These are phyloP conservation scores for Fusarium penzigii DNA, from an alignment of 2,329 filamentous ascomycete genomes.

Conservation along the genomic window DNA sequence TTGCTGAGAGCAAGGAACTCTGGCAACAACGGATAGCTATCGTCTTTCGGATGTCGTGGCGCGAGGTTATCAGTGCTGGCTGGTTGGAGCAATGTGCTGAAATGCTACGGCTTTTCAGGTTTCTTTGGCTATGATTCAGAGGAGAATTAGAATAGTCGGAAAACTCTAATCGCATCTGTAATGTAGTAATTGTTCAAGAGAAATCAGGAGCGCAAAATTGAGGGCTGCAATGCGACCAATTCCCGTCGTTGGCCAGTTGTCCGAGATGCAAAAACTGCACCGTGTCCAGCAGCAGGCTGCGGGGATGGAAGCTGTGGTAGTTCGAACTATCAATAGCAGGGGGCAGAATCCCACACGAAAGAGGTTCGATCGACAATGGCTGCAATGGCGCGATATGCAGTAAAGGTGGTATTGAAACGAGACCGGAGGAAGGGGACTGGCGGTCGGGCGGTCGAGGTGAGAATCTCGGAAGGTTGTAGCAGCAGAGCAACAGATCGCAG, in stretches of 20 bases:
- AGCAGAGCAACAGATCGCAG: conserved; percentile 1
- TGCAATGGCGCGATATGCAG: conserved; percentile 32
- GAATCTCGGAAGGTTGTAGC: conserved; percentile 21
- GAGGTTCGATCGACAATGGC: conserved; percentile 15
- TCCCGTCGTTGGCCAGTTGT: conserved; percentile 54
- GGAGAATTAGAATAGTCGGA: conserved; percentile 33
- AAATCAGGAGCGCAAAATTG: conserved; percentile 33
- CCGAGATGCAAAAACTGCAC: conserved; percentile 46
- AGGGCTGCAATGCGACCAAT: conserved; percentile 47
- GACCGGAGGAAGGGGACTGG: conserved; percentile 42
- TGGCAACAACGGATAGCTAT: not conserved
- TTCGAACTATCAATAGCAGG: conserved; percentile 14
- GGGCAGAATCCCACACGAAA: conserved; percentile 19
- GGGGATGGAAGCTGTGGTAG: conserved; percentile 17
- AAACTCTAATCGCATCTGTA: conserved; percentile 41
- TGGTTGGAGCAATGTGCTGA: conserved; percentile 25
- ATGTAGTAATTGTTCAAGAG: conserved; percentile 44
- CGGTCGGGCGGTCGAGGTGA: conserved; percentile 28
- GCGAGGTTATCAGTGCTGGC: conserved; percentile 12
- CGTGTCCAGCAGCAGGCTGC: conserved; percentile 33
- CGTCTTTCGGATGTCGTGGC: conserved; percentile 10
- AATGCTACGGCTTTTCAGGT: conserved; percentile 40
- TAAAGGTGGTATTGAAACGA: conserved; percentile 46
- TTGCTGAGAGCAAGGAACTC: conserved; percentile 14
- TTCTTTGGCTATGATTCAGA: conserved; percentile 37